Evolutionary conservation across 768 basidiomycete genomes (phyloP), one percentile per base, ranked within the genome.

Genomic region (Mycena alexandri): DNA sequence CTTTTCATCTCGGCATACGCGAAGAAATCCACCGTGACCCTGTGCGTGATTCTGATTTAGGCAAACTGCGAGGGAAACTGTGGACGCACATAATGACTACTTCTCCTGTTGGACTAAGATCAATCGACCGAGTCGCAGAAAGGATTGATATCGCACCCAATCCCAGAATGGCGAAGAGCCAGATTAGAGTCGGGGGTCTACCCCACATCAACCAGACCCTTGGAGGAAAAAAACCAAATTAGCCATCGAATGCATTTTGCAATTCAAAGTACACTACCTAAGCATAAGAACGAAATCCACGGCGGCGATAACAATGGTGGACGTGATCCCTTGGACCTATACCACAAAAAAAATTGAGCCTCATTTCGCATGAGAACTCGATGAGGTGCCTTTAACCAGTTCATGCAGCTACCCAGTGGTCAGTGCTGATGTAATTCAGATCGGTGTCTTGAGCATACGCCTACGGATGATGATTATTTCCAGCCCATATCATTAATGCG

Each of bases 231-330:
- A 51, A 33, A 38, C 10, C 11, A 38, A 11, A 38, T 38, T 9
- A 38, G 38, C 2, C 38, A 14, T 38, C 11, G 34, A 36, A 36
- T 36, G 12, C 7, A 36, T 6, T 12, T 6, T 38, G 38, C 2
- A 14, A 9, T 38, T 11, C 38, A 11, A 14, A 38, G 38, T 38
- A 22, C 29, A 19, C 10, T 55, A 42, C 54, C 50, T 13, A 29
- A 55, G 34, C 46, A 62, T 62, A 25, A 52, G 55, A 1, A 64
- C 63, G 11, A 64, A 51, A 44, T 64, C 63, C 4, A 64, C 55
- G 8, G 63, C 57, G 0, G 24, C 63, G 29, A 64, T 64, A 6
- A 64, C 21, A 2, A 58, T 48, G 2, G 63, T 64, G 16, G 63
- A 64, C 4, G 55, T 57, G 16, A 64, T 47, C 9, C 63, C 54